Conservation (phyloP, 495 filamentous ascomycete species). For the Penicillium tannophilum region DNA sequence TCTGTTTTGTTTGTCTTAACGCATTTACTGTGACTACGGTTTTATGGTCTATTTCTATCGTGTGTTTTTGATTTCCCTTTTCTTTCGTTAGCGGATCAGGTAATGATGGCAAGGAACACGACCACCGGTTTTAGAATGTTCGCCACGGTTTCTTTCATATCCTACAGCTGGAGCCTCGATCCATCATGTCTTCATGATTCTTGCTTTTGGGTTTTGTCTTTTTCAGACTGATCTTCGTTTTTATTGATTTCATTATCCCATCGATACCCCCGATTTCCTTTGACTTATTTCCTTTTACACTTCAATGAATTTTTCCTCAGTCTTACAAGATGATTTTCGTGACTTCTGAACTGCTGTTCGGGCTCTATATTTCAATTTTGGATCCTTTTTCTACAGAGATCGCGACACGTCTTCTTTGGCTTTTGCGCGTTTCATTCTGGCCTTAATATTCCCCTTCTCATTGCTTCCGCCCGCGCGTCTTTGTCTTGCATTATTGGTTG, state of each 20-base stretch:
- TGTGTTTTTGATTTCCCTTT: neutral
- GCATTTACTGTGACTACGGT: constrained; percentile 1
- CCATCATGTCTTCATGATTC: constrained; percentile 2
- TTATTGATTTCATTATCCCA: constrained; percentile 7
- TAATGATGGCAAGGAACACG: neutral
- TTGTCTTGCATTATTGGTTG: constrained; percentile 1
- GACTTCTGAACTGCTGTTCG: constrained; percentile 1
- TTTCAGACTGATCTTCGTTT: neutral
- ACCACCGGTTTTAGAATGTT: neutral
- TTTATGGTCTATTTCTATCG: neutral
- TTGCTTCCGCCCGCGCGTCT: neutral
- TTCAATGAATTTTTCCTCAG: neutral
- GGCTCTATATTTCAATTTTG: neutral
- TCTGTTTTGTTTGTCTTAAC: constrained; percentile 17
- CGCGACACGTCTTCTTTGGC: neutral
- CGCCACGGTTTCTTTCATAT: neutral
- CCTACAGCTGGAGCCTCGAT: constrained; percentile 3
- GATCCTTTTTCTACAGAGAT: neutral
- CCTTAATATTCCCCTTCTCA: neutral
- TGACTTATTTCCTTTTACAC: neutral
- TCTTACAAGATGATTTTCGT: constrained; percentile 1
- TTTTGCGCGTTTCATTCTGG: neutral
- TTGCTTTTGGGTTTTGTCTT: neutral
- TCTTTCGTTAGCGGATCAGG: constrained; percentile 3
- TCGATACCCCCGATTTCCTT: constrained; percentile 9